Evolutionary conservation across 164 flowering plant genomes (phyloP).

Genomic region (Nelumbo lutea): DNA sequence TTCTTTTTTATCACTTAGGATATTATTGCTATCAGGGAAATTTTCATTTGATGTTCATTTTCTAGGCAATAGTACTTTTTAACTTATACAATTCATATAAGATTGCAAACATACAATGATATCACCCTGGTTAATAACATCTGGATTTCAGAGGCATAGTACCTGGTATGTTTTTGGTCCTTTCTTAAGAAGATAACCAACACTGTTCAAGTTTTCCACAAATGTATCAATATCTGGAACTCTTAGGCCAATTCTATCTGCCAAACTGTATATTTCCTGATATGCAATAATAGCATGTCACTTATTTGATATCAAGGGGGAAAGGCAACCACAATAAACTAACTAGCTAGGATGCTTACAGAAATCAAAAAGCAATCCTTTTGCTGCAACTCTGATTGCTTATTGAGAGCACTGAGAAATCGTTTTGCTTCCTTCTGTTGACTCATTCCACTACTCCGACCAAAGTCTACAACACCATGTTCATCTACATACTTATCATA

Average conservation of each 20-base stretch:
- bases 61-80: too few species aligned
- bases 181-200: constrained; percentile 88
- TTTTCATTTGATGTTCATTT: too few species aligned
- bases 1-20: too few species aligned
- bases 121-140: too few species aligned
- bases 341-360: constrained; percentile 35
- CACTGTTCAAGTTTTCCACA: constrained; percentile 79
- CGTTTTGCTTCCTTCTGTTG: constrained; percentile 95
- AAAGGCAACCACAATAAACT: neutral
- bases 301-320: neutral
- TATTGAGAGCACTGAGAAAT: constrained; percentile 75
- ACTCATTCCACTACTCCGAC: constrained; percentile 98
- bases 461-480: constrained; percentile 90
- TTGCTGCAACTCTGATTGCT: constrained; percentile 84
- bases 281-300: constrained; percentile 7
- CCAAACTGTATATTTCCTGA: constrained; percentile 95
- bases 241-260: constrained; percentile 75
- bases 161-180: constrained; percentile 97
- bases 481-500: constrained; percentile 95
- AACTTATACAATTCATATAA: too few species aligned
- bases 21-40: too few species aligned
- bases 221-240: constrained; percentile 94
- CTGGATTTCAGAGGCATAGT: constrained; percentile 1
- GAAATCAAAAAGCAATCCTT: constrained; percentile 90
- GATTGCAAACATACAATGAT: too few species aligned